Conservation (phyloP, 2,329 filamentous ascomycete genomes). For the Alternaria panax region DNA sequence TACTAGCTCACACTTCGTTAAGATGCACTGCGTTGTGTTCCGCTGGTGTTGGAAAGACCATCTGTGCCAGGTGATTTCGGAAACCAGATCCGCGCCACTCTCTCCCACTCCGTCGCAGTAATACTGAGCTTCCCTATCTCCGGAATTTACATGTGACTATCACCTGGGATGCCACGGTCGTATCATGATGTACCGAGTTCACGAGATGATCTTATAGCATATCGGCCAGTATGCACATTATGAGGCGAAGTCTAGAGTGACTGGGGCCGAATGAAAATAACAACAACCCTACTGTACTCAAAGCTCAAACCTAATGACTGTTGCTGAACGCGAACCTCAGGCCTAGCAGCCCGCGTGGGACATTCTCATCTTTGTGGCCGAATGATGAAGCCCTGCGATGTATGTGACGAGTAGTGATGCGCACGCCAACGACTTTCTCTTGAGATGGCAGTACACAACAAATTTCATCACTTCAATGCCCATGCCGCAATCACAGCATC, state of each 20-base stretch:
- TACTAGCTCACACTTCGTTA: slow-evolving; percentile 2
- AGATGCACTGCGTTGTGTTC: slow-evolving; percentile 1
- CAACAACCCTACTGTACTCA: too few relatives aligned
- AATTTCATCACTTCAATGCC: neutral
- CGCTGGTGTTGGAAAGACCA: neutral
- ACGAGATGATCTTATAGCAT: neutral
- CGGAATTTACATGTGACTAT: neutral
- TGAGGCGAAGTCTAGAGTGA: neutral
- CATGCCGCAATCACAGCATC: neutral
- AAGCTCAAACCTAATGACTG: too few relatives aligned
- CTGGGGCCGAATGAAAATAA: too few relatives aligned
- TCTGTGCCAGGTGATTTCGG: neutral
- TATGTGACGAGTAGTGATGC: neutral
- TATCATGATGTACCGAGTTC: neutral
- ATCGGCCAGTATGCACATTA: neutral
- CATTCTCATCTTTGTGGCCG: too few relatives aligned
- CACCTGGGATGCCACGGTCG: neutral
- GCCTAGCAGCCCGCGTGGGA: too few relatives aligned
- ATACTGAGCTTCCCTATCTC: neutral
- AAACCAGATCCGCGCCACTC: neutral
- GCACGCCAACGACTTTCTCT: neutral
- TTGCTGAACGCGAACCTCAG: too few relatives aligned
- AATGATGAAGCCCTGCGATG: neutral
- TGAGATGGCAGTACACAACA: neutral
- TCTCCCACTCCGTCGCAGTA: neutral